Evolutionary conservation across 1,284 basidiomycete species (phyloP).

Genomic region (Austropuccinia psidii): DNA sequence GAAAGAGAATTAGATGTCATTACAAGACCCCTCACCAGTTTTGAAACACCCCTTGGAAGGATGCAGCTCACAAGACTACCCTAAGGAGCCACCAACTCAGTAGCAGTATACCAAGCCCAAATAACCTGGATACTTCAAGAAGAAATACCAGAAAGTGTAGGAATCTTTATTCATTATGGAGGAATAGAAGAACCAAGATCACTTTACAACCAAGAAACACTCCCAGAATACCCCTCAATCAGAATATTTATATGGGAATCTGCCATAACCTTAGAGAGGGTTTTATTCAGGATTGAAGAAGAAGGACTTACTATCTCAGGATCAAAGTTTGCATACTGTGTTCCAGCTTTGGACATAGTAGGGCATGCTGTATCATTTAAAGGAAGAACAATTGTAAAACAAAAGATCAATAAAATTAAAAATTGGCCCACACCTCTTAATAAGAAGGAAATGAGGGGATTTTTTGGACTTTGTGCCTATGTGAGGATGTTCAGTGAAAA

Average conservation of each 20-base stretch:
- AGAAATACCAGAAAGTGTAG: neutral
- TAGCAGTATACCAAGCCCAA: constrained; percentile 14
- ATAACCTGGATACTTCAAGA: constrained; percentile 12
- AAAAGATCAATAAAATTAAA: too few relatives aligned
- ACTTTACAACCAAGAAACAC: constrained; percentile 10
- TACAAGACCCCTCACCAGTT: neutral
- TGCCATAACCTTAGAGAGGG: constrained; percentile 5
- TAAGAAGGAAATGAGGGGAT: too few relatives aligned
- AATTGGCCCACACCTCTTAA: too few relatives aligned
- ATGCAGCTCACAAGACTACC: constrained; percentile 2
- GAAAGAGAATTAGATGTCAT: neutral
- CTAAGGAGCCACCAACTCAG: constrained; percentile 9
- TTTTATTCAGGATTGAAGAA: too few relatives aligned
- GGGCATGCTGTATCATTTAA: too few relatives aligned
- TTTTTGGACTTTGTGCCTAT: too few relatives aligned
- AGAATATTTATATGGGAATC: constrained; percentile 15
- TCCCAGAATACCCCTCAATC: neutral
- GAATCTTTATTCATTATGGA: constrained; percentile 27
- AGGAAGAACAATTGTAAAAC: too few relatives aligned
- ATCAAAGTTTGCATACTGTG: neutral
- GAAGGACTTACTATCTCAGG: neutral
- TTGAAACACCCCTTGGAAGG: constrained; percentile 14
- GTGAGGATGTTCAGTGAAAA: too few relatives aligned
- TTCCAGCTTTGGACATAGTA: too few relatives aligned
- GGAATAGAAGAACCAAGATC: constrained; percentile 2